Evolutionary conservation across 441 rosid genomes (phyloP), one percentile per base, ranked within the genome.

Genomic region (Corymbia calophylla): DNA sequence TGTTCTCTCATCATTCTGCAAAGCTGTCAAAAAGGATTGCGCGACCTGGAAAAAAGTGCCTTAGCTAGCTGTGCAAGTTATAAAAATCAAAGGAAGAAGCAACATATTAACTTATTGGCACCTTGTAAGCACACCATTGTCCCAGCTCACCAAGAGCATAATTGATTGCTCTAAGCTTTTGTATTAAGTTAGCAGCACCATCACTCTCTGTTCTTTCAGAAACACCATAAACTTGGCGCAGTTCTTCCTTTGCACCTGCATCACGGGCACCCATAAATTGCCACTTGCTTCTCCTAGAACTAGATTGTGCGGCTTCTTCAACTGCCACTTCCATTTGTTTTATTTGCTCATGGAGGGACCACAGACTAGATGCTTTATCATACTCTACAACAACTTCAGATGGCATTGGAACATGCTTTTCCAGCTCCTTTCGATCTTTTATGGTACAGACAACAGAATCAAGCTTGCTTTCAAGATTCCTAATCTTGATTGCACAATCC

Each of bases 201-300:
- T 98, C 99, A 93, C 99, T 96, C 90, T 98, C 99, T 13, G 99
- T 96, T 94, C 99, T 95, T 93, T 98, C 99, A 89, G 99, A 97
- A 60, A 97, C 99, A 60, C 99, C 99, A 91, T 98, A 98, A 92
- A 98, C 98, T 92, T 98, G 99, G 89, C 95, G 98, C 88, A 98
- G 91, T 92, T 97, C 99, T 91, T 98, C 99, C 94, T 96, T 98
- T 5, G 99, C 97, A 89, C 99, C 99, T 89, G 99, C 99, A 94
- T 98, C 99, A 92, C 99, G 96, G 86, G 99, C 99, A 91, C 99
- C 99, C 99, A 98, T 98, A 92, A 98, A 98, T 88, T 98, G 99
- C 99, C 99, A 98, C 93, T 98, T 98, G 93, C 99, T 98, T 93
- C 93, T 96, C 92, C 97, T 94, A 81, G 97, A 97, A 92, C 99